Evolutionary conservation across 257 asterid genomes (phyloP).

Genomic region (Ballota nigra): DNA sequence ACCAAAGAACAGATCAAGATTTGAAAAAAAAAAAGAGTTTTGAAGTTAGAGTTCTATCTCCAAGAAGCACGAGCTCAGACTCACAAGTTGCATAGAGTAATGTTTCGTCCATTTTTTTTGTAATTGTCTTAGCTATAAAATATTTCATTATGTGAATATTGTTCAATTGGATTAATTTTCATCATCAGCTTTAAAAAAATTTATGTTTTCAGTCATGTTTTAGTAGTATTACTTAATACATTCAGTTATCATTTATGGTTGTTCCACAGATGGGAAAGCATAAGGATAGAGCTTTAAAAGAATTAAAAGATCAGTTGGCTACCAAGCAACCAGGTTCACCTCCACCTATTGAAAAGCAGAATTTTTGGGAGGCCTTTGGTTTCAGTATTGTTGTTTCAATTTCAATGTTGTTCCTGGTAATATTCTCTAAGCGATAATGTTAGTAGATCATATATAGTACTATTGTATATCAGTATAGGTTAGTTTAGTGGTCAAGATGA

Average conservation of each 20-base stretch:
- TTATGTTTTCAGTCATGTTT: neutral
- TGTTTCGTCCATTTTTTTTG: conserved; percentile 10
- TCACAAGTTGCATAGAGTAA: conserved; percentile 87
- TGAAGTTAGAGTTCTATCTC: conserved; percentile 74
- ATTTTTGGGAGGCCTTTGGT: conserved; percentile 67
- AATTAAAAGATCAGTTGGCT: conserved; percentile 61
- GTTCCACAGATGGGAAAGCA: conserved; percentile 68
- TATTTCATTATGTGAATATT: too few species aligned
- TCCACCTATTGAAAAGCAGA: conserved; percentile 37
- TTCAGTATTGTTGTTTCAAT: conserved; percentile 71
- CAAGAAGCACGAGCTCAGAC: conserved; percentile 80
- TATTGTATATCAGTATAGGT: conserved; percentile 25
- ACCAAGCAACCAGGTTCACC: conserved; percentile 38
- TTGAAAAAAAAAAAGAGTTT: conserved; percentile 71
- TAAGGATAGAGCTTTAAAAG: conserved; percentile 64
- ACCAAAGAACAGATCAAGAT: conserved; percentile 73
- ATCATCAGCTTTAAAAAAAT: neutral
- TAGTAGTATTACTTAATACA: neutral
- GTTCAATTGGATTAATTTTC: too few species aligned
- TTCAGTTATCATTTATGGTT: neutral
- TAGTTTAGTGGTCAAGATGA: conserved; percentile 18
- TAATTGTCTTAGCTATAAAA: neutral
- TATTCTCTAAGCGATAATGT: conserved; percentile 55
- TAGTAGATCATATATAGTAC: neutral
- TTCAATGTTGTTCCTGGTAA: conserved; percentile 71